Evolutionary conservation across 1,284 basidiomycete genomes (phyloP), one percentile per base, ranked within the genome.

Genomic region (Trichosporon coremiiforme): DNA sequence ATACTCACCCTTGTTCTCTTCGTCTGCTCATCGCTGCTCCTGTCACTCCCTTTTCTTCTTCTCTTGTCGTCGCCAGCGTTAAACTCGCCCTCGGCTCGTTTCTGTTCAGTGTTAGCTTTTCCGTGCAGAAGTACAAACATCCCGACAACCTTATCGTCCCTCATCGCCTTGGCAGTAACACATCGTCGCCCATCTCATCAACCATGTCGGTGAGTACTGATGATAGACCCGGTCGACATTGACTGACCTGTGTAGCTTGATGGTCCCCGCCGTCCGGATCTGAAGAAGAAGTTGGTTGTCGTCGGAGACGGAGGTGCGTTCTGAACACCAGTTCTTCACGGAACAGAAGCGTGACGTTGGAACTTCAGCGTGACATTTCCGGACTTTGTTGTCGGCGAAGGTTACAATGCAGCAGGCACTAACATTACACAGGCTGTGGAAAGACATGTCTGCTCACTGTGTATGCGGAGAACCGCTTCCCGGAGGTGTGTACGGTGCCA

Each of bases 391-490:
- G 10, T 22, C 25, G 25, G 17, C 66, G 5, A 35, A 25, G 36
- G n/a, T 45, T 38, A 10, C 4, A 15, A 41, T 17, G 13, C 5
- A 17, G 50, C 13, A 31, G 20, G 2, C 15, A 50, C 70, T 71
- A 53, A 71, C 55, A 22, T 4, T 25, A 8, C 55, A 1, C 33
- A 83, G 87, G 88, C 85, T 87, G 86, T 75, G 88, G 88, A 29
- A 89, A 89, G 81, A 88, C 87, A 41, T 87, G 87, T 79, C 75
- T 79, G 75, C 77, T 84, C 77, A 80, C 80, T 67, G 78, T 82
- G 64, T 99, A 98, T 82, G 94, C 95, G 12, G 93, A 98, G 86
- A 96, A 97, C 81, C 90, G 95, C 64, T 99, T 99, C 84, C 96
- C 97, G 65, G 95, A 97, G 89, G 95, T 96, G 20, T 6, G 47